A percentile compares a stretch with the other conserved stretches of the same genome.
Evolutionary conservation across 2,329 filamentous ascomycete species (phyloP).

Genomic region (Zasmidium citrigriseum): DNA sequence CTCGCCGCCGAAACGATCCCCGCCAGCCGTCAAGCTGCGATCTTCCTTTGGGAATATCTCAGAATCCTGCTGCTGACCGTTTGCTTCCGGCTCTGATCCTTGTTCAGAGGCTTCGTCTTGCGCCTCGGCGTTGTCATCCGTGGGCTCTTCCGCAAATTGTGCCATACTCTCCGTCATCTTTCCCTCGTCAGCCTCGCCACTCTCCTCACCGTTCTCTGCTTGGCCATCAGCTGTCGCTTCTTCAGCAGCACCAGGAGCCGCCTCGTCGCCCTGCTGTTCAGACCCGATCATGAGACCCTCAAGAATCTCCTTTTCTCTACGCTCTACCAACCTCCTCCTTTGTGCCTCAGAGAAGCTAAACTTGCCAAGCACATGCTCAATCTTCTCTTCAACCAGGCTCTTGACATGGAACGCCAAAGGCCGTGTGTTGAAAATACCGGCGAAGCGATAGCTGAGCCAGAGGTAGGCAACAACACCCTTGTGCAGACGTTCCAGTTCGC

Average conservation of each 20-base stretch:
- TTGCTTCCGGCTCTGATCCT: conserved; percentile 10
- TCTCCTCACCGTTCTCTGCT: neutral
- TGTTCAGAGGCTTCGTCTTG: conserved; percentile 2
- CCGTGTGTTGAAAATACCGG: conserved; percentile 75
- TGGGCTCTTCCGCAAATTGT: conserved; percentile 3
- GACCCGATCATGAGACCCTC: conserved; percentile 14
- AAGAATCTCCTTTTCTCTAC: conserved; percentile 30
- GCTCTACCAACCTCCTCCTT: conserved; percentile 28
- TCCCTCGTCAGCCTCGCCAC: conserved; percentile 9
- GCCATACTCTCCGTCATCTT: conserved; percentile 12
- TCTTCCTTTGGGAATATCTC: conserved; percentile 16
- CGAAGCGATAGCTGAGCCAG: conserved; percentile 90
- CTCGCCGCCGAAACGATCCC: conserved; percentile 33
- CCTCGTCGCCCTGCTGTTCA: neutral
- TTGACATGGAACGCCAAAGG: conserved; percentile 79
- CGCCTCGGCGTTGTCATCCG: neutral
- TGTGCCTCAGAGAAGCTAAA: conserved; percentile 49
- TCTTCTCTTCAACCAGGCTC: conserved; percentile 71
- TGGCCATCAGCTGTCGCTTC: conserved; percentile 38
- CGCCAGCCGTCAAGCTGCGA: conserved; percentile 24
- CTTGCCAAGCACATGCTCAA: conserved; percentile 63
- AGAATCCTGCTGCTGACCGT: neutral
- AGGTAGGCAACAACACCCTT: conserved; percentile 81
- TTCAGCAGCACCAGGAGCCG: neutral
- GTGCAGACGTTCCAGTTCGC: conserved; percentile 74